Evolutionary conservation across 163 green algal genomes (phyloP).

Genomic region (Scenedesmus sp.): DNA sequence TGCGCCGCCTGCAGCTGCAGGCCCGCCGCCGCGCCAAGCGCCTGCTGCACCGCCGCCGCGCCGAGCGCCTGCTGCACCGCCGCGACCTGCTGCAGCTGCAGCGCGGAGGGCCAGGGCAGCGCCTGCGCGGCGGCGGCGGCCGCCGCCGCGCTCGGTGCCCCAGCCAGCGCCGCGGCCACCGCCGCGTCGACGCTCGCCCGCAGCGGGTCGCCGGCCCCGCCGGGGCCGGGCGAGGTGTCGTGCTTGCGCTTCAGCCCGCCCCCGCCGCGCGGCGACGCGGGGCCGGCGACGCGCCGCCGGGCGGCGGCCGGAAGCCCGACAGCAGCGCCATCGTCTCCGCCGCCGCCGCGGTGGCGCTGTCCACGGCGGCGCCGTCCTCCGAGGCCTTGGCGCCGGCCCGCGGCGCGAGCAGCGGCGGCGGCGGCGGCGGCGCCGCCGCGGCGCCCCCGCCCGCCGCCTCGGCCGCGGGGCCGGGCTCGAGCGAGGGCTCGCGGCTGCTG

Average conservation of each 20-base stretch:
- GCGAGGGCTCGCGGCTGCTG: background rate
- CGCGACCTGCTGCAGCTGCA: background rate
- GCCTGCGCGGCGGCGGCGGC: constrained; percentile 2
- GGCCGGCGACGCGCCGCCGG: too few species aligned
- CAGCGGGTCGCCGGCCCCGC: too few species aligned
- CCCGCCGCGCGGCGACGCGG: too few species aligned
- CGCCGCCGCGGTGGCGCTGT: constrained; percentile 3
- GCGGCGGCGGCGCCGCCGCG: background rate
- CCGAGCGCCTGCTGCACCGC: background rate
- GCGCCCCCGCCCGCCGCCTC: constrained; percentile 2
- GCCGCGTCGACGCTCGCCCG: background rate
- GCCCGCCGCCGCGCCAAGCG: constrained; percentile 8
- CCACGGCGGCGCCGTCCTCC: background rate
- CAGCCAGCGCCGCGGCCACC: background rate
- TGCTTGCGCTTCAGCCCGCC: constrained; percentile 15
- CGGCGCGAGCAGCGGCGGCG: background rate
- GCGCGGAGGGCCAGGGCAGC: background rate
- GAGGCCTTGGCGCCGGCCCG: too few species aligned
- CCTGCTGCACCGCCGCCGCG: background rate
- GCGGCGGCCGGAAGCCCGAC: background rate
- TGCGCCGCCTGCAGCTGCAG: background rate
- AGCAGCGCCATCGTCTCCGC: constrained; percentile 14
- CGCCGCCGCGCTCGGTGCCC: background rate
- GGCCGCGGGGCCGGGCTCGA: background rate
- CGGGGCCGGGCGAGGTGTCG: too few species aligned